A percentile compares a stretch with the other conserved stretches of the same genome.
These are phyloP conservation scores for Ajuga reptans DNA, from an alignment of 305 asterid species.

Conservation along the genomic window DNA sequence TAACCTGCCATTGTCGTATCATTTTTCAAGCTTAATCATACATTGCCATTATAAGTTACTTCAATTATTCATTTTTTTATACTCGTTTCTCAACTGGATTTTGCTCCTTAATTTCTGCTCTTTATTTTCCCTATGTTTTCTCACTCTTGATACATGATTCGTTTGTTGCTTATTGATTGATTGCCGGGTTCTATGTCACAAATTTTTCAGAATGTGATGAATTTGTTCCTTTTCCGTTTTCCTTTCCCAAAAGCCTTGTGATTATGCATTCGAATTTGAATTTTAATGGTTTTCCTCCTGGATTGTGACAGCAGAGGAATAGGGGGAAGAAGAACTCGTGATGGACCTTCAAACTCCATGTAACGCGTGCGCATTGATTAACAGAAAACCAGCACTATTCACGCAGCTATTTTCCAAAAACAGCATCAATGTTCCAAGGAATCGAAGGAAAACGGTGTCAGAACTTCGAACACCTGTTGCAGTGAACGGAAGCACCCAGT, in stretches of 20 bases:
- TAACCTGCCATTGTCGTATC: neutral
- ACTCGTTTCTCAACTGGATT: neutral
- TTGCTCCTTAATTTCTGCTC: neutral
- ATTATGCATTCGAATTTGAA: neutral
- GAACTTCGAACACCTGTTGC: constrained; percentile 44
- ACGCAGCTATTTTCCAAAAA: constrained; percentile 22
- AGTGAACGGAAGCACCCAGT: constrained; percentile 31
- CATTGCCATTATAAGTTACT: neutral
- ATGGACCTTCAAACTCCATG: constrained; percentile 70
- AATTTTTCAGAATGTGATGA: neutral
- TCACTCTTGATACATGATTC: neutral
- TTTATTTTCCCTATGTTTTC: neutral
- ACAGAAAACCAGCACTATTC: constrained; percentile 27
- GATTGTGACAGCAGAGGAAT: neutral
- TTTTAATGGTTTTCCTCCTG: neutral
- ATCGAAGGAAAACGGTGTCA: constrained; percentile 29
- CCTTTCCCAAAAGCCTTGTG: neutral
- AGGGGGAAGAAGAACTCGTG: neutral
- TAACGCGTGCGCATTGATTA: constrained; percentile 37
- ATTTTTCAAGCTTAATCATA: neutral
- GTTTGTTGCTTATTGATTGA: neutral
- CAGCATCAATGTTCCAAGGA: constrained; percentile 20
- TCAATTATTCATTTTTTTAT: neutral
- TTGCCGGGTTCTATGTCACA: neutral
- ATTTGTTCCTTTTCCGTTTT: too few relatives aligned